Evolutionary conservation across 495 filamentous ascomycete genomes (phyloP), one percentile per base, ranked within the genome.

Genomic region (Xanthoparmelia taractica): DNA sequence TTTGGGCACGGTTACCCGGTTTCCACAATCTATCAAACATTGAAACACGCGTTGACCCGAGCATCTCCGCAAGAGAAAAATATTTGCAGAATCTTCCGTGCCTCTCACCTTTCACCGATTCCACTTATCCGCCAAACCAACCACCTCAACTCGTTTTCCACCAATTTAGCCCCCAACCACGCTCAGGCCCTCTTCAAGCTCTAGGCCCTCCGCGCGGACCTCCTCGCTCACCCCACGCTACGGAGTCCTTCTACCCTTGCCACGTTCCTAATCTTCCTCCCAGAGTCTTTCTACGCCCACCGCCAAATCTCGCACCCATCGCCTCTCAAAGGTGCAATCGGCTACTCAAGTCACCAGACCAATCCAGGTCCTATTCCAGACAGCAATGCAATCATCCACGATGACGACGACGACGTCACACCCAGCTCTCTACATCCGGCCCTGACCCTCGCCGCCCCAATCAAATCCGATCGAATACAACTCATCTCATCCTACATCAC

Each of bases 71-170:
- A 31, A 52, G 12, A 48, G 13, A 15, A 43, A 15, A 43, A n/a
- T n/a, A n/a, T n/a, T n/a, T 36, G 17, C 40, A 15, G 15, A 29
- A 50, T 29, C 13, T 54, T 7, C 27, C 50, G 50, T 11, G 20
- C 50, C 50, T 54, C 33, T 33, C 29, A 33, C 17, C 5, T 18
- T 5, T 13, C 50, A 12, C 17, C 50, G 25, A 20, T 54, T 23
- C 50, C 4, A n/a, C 50, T 11, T 29, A 33, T n/a, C 45, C 29
- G 58, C 58, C 58, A 60, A 50, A 50, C 29, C 47, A 50, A 15
- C 47, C 27, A 29, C 47, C 47, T 50, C 1, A 3, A 2, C 29
- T 1, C 27, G 34, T 43, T n/a, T 34, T 10, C 29, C 58, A 13
- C 13, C 20, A 50, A 37, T 17, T 29, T 41, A 20, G 27, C 34